Percentiles rank a stretch among this genome's conserved stretches.
Conservation (phyloP, 2,329 filamentous ascomycete species). For the Ceratocystis cacaofunesta region DNA sequence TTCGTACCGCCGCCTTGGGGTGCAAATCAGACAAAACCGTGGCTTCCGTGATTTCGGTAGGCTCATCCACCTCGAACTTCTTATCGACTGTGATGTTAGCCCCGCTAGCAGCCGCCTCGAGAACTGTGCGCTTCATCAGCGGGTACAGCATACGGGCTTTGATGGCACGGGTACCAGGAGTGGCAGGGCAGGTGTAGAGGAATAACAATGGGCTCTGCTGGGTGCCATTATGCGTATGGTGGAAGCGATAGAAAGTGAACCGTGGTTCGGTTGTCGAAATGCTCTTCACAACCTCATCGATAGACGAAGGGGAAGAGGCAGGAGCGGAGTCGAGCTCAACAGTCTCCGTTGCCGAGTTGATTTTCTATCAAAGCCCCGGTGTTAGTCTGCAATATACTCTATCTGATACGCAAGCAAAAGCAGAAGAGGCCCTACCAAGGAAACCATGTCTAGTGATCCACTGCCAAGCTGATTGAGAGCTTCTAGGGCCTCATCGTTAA, state of each 20-base stretch:
- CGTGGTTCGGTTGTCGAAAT: slow-evolving; percentile 58
- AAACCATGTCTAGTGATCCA: slow-evolving; percentile 39
- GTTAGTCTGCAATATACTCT: neutral
- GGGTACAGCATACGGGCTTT: slow-evolving; percentile 80
- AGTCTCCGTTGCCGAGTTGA: slow-evolving; percentile 54
- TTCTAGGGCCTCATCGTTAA: slow-evolving; percentile 47
- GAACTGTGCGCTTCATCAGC: slow-evolving; percentile 50
- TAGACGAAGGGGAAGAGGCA: slow-evolving; percentile 37
- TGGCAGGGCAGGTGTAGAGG: slow-evolving; percentile 65
- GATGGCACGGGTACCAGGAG: slow-evolving; percentile 50
- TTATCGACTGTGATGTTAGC: slow-evolving; percentile 53
- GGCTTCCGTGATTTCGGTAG: slow-evolving; percentile 54
- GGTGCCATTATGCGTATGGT: slow-evolving; percentile 38
- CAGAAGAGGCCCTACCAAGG: slow-evolving; percentile 40
- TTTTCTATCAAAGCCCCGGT: slow-evolving; percentile 37
- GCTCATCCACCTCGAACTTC: slow-evolving; percentile 53
- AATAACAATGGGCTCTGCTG: slow-evolving; percentile 52
- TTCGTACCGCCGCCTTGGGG: slow-evolving; percentile 48
- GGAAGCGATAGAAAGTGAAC: slow-evolving; percentile 63
- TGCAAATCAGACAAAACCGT: slow-evolving; percentile 52
- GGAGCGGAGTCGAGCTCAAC: slow-evolving; percentile 46
- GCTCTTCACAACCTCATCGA: slow-evolving; percentile 38
- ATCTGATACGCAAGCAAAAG: neutral
- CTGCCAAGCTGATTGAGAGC: slow-evolving; percentile 47
- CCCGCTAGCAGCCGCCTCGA: slow-evolving; percentile 49